A percentile compares a stretch with the other conserved stretches of the same genome.
phyloP scores from a whole-genome alignment of 495 filamentous ascomycete species.

The Penicillium cosmopolitanum region DNA sequence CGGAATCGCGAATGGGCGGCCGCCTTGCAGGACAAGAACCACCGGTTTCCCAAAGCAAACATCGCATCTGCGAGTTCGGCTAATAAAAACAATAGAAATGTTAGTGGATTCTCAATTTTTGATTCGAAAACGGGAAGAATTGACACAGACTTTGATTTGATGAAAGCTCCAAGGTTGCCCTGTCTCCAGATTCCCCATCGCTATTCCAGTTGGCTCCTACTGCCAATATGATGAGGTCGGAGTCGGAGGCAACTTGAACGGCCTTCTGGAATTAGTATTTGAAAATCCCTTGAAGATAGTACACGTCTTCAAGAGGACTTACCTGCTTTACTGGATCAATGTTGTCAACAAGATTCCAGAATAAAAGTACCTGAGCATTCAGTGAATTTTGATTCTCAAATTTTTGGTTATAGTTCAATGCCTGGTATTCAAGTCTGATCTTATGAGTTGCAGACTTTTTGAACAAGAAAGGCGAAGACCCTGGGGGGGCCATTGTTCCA shows the following conservation, averaged over 20 bases:
- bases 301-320: background rate
- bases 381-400: slow-evolving; percentile 43
- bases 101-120: background rate
- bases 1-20: slow-evolving; percentile 42
- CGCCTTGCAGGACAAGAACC: slow-evolving; percentile 46
- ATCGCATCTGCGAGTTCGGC: slow-evolving; percentile 35
- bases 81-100: background rate
- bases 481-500: slow-evolving; percentile 37
- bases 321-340: slow-evolving; percentile 22
- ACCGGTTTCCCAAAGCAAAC: slow-evolving; percentile 41
- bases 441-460: slow-evolving; percentile 33
- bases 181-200: slow-evolving; percentile 49
- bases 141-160: slow-evolving; percentile 15
- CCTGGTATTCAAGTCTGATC: slow-evolving; percentile 48
- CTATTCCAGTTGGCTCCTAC: slow-evolving; percentile 49
- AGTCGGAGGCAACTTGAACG: slow-evolving; percentile 33
- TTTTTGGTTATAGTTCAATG: slow-evolving; percentile 47
- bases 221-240: slow-evolving; percentile 45
- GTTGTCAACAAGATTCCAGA: slow-evolving; percentile 51
- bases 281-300: background rate
- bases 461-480: slow-evolving; percentile 41
- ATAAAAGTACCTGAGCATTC: slow-evolving; percentile 46
- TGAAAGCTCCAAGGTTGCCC: slow-evolving; percentile 36
- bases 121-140: background rate
- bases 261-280: slow-evolving; percentile 22